Base-by-base conservation (phyloP, 2,329 filamentous ascomycete genomes). In the Trichothecium roseum region DNA sequence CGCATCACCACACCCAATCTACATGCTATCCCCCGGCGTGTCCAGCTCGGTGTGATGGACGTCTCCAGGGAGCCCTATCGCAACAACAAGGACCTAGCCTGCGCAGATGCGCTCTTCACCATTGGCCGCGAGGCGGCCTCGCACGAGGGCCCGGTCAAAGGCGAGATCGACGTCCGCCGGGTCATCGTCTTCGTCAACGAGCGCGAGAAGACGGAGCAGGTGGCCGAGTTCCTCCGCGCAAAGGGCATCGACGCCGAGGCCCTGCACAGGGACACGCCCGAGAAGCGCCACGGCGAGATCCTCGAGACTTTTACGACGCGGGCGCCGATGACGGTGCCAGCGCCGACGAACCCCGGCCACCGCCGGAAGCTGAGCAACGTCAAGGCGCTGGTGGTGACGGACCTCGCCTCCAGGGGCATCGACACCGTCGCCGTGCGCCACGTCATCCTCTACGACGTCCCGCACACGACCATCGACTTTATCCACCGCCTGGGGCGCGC, bases 141-240 rank as follows among this genome's bases (percentile, higher is more conserved):
- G 18, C 67, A 80, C 42, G 74, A 81, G 37, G 71, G 72, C 4
- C 53, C 61, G 18, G 60, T 64, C 18, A 69, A 72, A 36, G 72
- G 65, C 28, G 64, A 69, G 33, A 62, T 79, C 4, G 78, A 83
- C 39, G 70, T 84, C 17, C 91, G 91, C 55, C 82, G 85, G 42
- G 82, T 98, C 49, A 76, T 96, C 38, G 87, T 96, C 3, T 96
- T 96, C 50, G 89, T 96, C 55, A 96, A 96, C 57, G 87, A 96
- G 66, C 82, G 91, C 26, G 87, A 94, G 52, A 86, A 84, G 52
- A 85, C 89, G 0, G 73, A 82, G 38, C 77, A 88, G 50, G 70
- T 98, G 1, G 80, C 88, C 10, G 63, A 78, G 2, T 98, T 84
- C 54, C 75, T 98, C 1, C 64, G 67, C 10, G 74, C 74, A 34